Evolutionary conservation across 805 yeast genomes (phyloP).

Genomic region (Clavispora asparagi): DNA sequence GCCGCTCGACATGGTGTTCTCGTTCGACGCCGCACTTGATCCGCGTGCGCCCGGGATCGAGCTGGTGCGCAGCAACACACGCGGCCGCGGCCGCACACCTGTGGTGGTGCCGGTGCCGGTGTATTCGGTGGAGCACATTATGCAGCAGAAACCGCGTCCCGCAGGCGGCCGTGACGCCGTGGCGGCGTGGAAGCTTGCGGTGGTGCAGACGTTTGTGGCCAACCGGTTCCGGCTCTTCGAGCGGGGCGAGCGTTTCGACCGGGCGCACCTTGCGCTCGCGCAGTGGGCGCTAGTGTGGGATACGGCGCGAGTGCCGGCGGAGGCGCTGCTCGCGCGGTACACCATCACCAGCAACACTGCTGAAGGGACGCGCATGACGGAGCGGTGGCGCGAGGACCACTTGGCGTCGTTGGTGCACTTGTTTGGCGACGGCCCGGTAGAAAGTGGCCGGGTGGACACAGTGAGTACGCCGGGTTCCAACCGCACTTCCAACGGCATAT

Average conservation of each 20-base stretch:
- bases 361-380: conserved; percentile 9
- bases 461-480: too few relatives aligned
- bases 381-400: conserved; percentile 6
- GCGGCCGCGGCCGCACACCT: conserved; percentile 16
- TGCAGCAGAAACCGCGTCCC: conserved; percentile 19
- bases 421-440: background rate
- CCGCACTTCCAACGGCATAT: too few relatives aligned
- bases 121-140: conserved; percentile 29
- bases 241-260: background rate
- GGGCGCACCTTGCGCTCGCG: background rate
- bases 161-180: conserved; percentile 12
- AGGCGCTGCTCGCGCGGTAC: conserved; percentile 15
- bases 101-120: conserved; percentile 32
- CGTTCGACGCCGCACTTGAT: conserved; percentile 33
- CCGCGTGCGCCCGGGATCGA: background rate
- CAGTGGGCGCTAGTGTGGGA: conserved; percentile 24
- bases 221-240: conserved; percentile 24
- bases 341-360: conserved; percentile 14
- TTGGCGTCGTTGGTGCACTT: conserved; percentile 5
- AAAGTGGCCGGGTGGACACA: too few relatives aligned
- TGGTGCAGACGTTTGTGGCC: conserved; percentile 24
- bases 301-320: conserved; percentile 2
- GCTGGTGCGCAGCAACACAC: conserved; percentile 18
- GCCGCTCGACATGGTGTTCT: conserved; percentile 26
- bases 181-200: conserved; percentile 27